Conservation (phyloP, 768 basidiomycete genomes). For the Cystofilobasidium bisporidii region DNA sequence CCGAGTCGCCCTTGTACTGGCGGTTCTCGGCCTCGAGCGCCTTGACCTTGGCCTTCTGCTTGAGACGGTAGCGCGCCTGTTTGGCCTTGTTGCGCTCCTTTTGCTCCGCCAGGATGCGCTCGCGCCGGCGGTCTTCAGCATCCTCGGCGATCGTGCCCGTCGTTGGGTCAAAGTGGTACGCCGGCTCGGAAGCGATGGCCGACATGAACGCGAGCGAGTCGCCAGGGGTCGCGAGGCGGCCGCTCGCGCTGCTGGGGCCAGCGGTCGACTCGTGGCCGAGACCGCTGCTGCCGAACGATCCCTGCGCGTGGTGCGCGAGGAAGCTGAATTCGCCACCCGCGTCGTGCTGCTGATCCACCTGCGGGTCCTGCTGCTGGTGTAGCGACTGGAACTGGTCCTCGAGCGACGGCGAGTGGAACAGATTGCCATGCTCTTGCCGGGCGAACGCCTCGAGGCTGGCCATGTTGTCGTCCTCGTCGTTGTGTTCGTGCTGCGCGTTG, state of each 20-base stretch:
- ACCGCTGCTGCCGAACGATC: no score
- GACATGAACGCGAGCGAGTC: not conserved
- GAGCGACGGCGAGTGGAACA: not conserved
- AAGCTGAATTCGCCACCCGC: no score
- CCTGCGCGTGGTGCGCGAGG: no score
- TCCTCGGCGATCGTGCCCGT: not conserved
- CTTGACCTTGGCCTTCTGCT: not conserved
- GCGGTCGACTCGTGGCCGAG: not conserved
- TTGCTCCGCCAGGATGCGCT: not conserved
- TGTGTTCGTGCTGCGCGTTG: not conserved
- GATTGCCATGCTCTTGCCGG: not conserved
- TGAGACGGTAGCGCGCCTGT: not conserved
- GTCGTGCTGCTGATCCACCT: no score
- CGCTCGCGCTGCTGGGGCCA: not conserved
- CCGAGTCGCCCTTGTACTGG: not conserved
- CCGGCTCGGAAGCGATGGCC: not conserved
- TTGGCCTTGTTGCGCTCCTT: slow-evolving; percentile 5
- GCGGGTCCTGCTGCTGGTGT: not conserved
- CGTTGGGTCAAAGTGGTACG: not conserved
- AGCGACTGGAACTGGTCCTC: not conserved
- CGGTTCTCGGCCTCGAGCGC: not conserved
- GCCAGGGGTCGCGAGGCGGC: not conserved
- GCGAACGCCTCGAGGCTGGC: not conserved
- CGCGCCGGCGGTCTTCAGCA: not conserved
- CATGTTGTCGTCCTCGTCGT: not conserved